These are phyloP conservation scores for Iris pallida DNA, from an alignment of 116 monocot genomes.

Conservation along the genomic window DNA sequence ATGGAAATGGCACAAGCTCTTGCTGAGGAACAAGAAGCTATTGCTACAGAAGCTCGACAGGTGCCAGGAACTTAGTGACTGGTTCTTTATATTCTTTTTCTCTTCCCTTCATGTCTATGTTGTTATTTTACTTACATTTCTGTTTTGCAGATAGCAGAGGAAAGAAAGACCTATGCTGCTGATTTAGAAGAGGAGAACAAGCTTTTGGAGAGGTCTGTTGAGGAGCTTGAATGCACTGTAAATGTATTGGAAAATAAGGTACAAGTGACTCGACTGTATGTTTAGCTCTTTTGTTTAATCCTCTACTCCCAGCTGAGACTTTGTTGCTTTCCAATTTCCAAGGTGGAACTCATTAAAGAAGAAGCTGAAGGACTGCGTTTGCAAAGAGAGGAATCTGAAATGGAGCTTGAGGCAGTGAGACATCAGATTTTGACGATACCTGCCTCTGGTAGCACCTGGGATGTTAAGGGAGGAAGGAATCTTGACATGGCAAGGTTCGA, in stretches of 20 bases:
- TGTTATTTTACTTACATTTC: slow-evolving; percentile 4
- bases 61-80: slow-evolving; percentile 22
- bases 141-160: slow-evolving; percentile 59
- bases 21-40: slow-evolving; percentile 88
- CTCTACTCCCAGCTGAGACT: slow-evolving; percentile 8
- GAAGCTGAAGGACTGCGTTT: slow-evolving; percentile 80
- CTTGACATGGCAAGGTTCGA: slow-evolving; percentile 29
- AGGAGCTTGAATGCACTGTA: slow-evolving; percentile 87
- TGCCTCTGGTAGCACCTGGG: slow-evolving; percentile 6
- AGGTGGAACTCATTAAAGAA: slow-evolving; percentile 74
- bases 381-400: slow-evolving; percentile 73
- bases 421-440: slow-evolving; percentile 46
- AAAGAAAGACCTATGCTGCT: slow-evolving; percentile 54
- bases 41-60: slow-evolving; percentile 75
- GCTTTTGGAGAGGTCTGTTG: slow-evolving; percentile 80
- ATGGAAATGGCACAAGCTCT: slow-evolving; percentile 70
- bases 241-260: slow-evolving; percentile 89
- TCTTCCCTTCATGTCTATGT: slow-evolving; percentile 5
- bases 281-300: slow-evolving; percentile 2
- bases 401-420: slow-evolving; percentile 54
- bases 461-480: slow-evolving; percentile 15
- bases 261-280: background rate
- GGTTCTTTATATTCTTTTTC: background rate
- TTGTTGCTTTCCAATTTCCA: background rate
- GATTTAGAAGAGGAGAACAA: slow-evolving; percentile 88